Conservation (phyloP, 106 monocot species). For the Gastrodia elata region DNA sequence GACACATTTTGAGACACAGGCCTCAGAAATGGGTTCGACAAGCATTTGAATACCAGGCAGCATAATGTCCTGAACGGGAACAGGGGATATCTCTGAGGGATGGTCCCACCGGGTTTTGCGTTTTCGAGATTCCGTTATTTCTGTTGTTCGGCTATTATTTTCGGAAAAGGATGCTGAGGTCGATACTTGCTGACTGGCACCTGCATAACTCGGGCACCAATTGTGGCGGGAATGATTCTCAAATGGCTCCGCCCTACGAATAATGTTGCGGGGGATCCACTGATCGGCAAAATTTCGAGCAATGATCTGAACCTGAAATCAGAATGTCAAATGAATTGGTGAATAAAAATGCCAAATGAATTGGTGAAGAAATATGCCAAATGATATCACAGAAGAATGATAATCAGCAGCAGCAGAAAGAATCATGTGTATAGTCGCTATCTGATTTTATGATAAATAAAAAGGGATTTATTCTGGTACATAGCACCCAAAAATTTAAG, state of each 20-base stretch:
- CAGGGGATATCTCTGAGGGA: conserved; percentile 24
- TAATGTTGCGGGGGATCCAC: conserved; percentile 45
- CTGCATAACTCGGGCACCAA: conserved; percentile 17
- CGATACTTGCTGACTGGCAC: conserved; percentile 8
- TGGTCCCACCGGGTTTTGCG: conserved; percentile 84
- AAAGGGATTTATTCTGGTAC: too few relatives aligned
- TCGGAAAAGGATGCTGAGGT: conserved; percentile 7
- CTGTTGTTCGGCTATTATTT: conserved; percentile 8
- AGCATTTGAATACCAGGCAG: conserved; percentile 5
- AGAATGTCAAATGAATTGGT: background rate
- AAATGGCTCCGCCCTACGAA: conserved; percentile 28
- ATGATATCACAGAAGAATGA: background rate
- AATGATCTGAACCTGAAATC: conserved; percentile 63
- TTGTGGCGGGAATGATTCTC: conserved; percentile 12
- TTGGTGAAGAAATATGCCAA: background rate
- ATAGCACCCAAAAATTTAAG: too few relatives aligned
- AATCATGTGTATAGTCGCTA: too few relatives aligned
- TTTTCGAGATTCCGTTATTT: conserved; percentile 24
- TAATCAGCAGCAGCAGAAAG: background rate
- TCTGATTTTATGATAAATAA: too few relatives aligned
- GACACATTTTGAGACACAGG: conserved; percentile 10
- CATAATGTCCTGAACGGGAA: background rate
- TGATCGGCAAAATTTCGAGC: conserved; percentile 70
- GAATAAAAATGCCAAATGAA: background rate
- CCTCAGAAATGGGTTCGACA: conserved; percentile 6